Evolutionary conservation across 371 early-diverging fungal species (phyloP).

Genomic region (Apophysomyces trapeziformis): DNA sequence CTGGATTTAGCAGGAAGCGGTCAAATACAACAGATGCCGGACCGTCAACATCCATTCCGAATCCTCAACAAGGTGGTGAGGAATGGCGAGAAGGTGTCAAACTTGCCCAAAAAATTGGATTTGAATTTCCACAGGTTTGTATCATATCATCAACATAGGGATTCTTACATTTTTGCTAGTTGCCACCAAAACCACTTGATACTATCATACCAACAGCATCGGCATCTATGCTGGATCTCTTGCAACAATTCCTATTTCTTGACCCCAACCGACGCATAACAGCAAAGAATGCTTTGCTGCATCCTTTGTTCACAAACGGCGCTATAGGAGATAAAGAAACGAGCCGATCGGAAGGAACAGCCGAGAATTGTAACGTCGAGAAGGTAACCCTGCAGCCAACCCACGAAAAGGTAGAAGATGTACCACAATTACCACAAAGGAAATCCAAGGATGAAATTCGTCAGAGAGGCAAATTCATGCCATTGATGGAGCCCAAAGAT

Average conservation of each 20-base stretch:
- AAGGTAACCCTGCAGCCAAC: not conserved
- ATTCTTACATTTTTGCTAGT: slow-evolving; percentile 10
- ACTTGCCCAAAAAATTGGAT: slow-evolving; percentile 60
- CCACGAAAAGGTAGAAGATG: slow-evolving; percentile 15
- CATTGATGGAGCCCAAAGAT: not conserved
- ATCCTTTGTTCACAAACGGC: slow-evolving; percentile 65
- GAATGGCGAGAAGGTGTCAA: slow-evolving; percentile 74
- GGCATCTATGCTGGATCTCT: slow-evolving; percentile 67
- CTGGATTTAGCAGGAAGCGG: slow-evolving; percentile 46
- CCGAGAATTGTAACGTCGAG: slow-evolving; percentile 2
- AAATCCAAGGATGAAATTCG: slow-evolving; percentile 16
- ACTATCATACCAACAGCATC: slow-evolving; percentile 69
- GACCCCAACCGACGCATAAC: slow-evolving; percentile 85
- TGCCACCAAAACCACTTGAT: slow-evolving; percentile 24
- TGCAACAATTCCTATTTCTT: slow-evolving; percentile 86
- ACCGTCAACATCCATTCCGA: slow-evolving; percentile 12
- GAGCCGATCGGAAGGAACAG: not conserved
- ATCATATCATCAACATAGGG: not conserved
- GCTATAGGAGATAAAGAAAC: not conserved
- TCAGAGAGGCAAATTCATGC: slow-evolving; percentile 8
- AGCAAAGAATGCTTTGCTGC: slow-evolving; percentile 70
- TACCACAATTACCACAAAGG: slow-evolving; percentile 13
- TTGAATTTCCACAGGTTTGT: slow-evolving; percentile 56
- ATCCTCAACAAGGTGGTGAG: slow-evolving; percentile 55
- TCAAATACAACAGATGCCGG: slow-evolving; percentile 7